Evolutionary conservation across 768 basidiomycete species (phyloP), one percentile per base, ranked within the genome.

Genomic region (Agrocybe chaxingu): DNA sequence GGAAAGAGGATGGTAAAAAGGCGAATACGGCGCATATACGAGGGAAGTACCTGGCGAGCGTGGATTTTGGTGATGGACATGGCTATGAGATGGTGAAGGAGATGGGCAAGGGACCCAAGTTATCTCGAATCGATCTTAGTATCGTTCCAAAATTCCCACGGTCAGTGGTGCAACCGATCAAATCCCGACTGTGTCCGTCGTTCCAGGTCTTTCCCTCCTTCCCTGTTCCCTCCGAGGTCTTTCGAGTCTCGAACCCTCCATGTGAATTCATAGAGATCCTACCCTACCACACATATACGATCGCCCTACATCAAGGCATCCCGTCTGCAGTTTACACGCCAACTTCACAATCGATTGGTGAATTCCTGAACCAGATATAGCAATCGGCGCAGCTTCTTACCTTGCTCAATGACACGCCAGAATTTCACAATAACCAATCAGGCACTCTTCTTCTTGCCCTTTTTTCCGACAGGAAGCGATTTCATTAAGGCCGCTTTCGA

Each of bases 1-100:
- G 39, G 53, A 54, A 48, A 32, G 50, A 42, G 46, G 53, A 36
- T 33, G 47, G 38, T 50, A 49, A 35, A 44, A 38, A 47, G 46
- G 34, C 53, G 36, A 38, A 47, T 32, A 12, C 45, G 13, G 40
- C 32, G 51, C 38, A 32, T 38, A 45, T 41, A 36, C 32, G 42
- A 34, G 36, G 53, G 67, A 55, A 29, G 37, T 72, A 91, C 93
- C 86, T 95, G 92, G 67, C 94, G 92, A 63, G 93, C 93, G 75
- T 85, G 79, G 65, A 97, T 73, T 76, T 94, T 94, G 51, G 84
- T 84, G 77, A 96, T 82, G 64, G 93, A 92, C 93, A 97, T 96
- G 75, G 66, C 74, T 67, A 68, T 60, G 57, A 62, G 62, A 65
- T 60, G 61, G 62, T 59, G 52, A 45, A 42, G 56, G 62, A 52